Evolutionary conservation across 352 stramenopile genomes (phyloP).

Genomic region (Globisporangium ultimum): DNA sequence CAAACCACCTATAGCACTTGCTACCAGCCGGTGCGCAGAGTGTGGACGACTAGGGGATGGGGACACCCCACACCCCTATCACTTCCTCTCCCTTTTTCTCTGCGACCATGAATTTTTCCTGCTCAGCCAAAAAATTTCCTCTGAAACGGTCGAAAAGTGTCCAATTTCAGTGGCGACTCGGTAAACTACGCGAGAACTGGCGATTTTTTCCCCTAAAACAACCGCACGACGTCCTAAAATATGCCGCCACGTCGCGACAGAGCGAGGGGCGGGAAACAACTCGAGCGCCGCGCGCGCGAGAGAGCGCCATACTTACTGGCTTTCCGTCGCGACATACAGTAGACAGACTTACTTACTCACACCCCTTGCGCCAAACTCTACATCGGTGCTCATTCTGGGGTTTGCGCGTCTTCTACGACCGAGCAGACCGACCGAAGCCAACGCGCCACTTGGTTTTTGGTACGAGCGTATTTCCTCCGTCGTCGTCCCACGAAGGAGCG

Average conservation of each 20-base stretch:
- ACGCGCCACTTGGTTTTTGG: constrained; percentile 15
- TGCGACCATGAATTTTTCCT: background rate
- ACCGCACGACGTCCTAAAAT: background rate
- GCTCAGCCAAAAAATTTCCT: too few species aligned
- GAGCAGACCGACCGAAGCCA: constrained; percentile 10
- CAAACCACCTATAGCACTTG: too few species aligned
- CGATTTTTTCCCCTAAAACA: background rate
- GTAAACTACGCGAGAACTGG: constrained; percentile 8
- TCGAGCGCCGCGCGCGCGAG: background rate
- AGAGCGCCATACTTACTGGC: constrained; percentile 8
- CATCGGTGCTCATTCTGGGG: constrained; percentile 13
- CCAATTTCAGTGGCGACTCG: too few species aligned
- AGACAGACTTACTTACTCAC: too few species aligned
- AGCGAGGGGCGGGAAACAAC: constrained; percentile 2
- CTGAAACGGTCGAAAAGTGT: too few species aligned
- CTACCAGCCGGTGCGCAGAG: too few species aligned
- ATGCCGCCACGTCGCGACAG: background rate
- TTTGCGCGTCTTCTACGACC: constrained; percentile 6
- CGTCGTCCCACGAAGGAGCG: background rate
- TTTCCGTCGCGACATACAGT: constrained; percentile 1
- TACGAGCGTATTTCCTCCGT: too few species aligned
- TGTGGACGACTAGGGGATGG: too few species aligned
- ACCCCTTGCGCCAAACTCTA: constrained; percentile 1
- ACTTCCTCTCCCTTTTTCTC: background rate
- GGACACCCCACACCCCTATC: too few species aligned